A percentile compares a stretch with the other conserved stretches of the same genome.
Evolutionary conservation across 208 protist genomes (phyloP).

Genomic region (Trypanosoma conorhini): DNA sequence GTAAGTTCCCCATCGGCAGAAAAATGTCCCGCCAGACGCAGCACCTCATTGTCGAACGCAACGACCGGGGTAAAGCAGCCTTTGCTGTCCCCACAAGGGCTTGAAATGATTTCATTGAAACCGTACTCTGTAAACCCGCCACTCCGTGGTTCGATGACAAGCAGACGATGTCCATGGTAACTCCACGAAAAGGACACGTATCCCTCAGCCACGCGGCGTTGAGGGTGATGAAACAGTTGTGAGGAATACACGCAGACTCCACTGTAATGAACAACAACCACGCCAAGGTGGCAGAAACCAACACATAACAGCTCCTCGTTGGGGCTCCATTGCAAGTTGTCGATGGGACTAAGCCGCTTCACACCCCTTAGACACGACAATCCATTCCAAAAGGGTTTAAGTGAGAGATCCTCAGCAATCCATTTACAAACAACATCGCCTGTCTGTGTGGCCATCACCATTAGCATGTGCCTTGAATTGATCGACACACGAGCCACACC

Average conservation of each 20-base stretch:
- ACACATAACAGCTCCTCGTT: conserved; percentile 66
- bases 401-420: conserved; percentile 31
- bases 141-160: conserved; percentile 10
- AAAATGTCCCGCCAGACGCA: conserved; percentile 32
- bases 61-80: conserved; percentile 42
- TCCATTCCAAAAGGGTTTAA: conserved; percentile 47
- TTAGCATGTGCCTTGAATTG: conserved; percentile 54
- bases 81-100: conserved; percentile 29
- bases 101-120: conserved; percentile 37
- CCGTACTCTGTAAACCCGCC: conserved; percentile 1
- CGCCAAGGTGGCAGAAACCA: conserved; percentile 51
- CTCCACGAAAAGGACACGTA: conserved; percentile 27
- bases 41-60: conserved; percentile 31
- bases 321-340: conserved; percentile 54
- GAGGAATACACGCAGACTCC: conserved; percentile 54
- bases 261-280: conserved; percentile 68
- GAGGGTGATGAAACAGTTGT: not conserved
- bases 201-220: conserved; percentile 4
- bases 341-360: conserved; percentile 34
- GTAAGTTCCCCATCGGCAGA: not conserved
- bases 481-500: conserved; percentile 37
- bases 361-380: conserved; percentile 36
- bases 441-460: conserved; percentile 55
- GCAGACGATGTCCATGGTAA: conserved; percentile 16
- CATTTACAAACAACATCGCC: conserved; percentile 54